Base-by-base conservation (phyloP, 768 basidiomycete genomes). In the Russula olivacea region DNA sequence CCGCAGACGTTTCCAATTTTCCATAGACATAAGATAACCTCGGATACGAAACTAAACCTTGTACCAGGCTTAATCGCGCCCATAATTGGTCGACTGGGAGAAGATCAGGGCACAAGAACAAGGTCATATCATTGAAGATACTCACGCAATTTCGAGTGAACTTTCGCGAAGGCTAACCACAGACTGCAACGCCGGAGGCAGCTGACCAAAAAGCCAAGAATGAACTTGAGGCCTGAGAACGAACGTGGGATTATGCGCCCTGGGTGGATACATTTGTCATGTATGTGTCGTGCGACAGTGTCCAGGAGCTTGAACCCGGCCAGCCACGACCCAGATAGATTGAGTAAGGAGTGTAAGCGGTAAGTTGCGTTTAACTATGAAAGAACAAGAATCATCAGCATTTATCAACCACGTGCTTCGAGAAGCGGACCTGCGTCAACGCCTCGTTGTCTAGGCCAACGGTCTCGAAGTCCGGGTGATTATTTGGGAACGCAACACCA, bases 1-100 rank as follows among this genome's bases (percentile, higher is more conserved):
- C 61, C 50, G 62, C 47, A n/a, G 65, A 66, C 40, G 65, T 66
- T 59, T 66, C 65, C 53, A 66, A 21, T 40, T 63, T 64, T 40
- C 65, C 61, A 47, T 66, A 66, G 19, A 66, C 61, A 58, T 64
- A 66, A 9, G 65, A 64, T 25, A 66, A 3, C 47, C 65, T 64
- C 3, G 62, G 65, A 32, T 65, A 66, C 36, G 30, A 15, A 1
- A 59, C 51, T 40, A 64, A 63, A 49, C 53, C 62, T 50, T 59
- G 65, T 19, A 66, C 32, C 17, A 66, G 40, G 36, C 47, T 48
- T 9, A 48, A 41, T 47, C 65, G 65, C 48, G 34, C 41, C 62
- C 57, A 66, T 58, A 64, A 55, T 55, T 66, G 65, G 57, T 66
- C 61, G 4, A 64, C 65, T 66, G 41, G 12, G 23, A 8, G n/a